These are phyloP conservation scores for Cercospora sp. DNA, from an alignment of 2,329 filamentous ascomycete species.

Conservation along the genomic window DNA sequence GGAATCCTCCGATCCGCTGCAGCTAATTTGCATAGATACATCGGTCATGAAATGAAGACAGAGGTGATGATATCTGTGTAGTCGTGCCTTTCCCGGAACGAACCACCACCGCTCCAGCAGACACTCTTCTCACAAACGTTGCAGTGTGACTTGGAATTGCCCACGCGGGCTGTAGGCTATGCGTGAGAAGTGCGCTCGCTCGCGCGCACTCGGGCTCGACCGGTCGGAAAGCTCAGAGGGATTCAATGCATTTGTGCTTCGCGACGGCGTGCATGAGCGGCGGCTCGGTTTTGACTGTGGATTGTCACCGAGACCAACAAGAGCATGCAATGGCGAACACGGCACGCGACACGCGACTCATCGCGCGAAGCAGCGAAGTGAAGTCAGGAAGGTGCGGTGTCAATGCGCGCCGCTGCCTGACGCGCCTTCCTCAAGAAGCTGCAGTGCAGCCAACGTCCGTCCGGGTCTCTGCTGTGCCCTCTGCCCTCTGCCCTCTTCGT, in stretches of 20 bases:
- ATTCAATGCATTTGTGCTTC: background rate
- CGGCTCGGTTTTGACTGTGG: background rate
- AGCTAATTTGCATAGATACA: background rate
- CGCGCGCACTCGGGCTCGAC: background rate
- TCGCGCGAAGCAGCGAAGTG: background rate
- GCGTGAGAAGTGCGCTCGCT: background rate
- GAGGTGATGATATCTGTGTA: background rate
- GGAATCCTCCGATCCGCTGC: background rate
- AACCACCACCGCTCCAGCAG: background rate
- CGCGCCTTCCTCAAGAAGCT: constrained; percentile 6
- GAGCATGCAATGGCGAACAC: background rate
- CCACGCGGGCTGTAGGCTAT: background rate
- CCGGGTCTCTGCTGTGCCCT: background rate
- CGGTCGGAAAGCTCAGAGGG: background rate
- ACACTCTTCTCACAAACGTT: background rate
- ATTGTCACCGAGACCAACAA: too few species aligned
- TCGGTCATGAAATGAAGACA: background rate
- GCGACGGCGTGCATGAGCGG: background rate
- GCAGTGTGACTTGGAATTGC: background rate
- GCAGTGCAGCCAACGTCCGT: background rate
- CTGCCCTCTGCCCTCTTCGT: background rate
- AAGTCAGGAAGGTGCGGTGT: constrained; percentile 5
- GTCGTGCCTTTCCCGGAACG: background rate
- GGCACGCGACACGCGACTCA: background rate
- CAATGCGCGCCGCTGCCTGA: background rate